Conservation (phyloP, 78 protist species). For the Cavenderia fasciculata region DNA sequence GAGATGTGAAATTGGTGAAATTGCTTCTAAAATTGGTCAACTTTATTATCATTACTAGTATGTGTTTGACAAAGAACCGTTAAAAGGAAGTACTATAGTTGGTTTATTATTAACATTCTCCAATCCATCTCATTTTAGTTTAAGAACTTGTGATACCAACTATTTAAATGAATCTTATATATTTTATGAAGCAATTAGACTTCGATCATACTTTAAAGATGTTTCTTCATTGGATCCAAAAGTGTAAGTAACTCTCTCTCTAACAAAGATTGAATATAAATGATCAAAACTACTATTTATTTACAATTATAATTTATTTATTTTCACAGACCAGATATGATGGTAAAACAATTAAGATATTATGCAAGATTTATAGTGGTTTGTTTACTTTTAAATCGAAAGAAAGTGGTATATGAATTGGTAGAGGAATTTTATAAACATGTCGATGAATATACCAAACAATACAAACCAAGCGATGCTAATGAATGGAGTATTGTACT, state of each 20-base stretch:
- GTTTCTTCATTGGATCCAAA: slow-evolving; percentile 15
- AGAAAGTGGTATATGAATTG: slow-evolving; percentile 57
- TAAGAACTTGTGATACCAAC: slow-evolving; percentile 82
- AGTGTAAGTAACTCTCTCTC: background rate
- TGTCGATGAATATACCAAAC: slow-evolving; percentile 49
- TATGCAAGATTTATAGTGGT: slow-evolving; percentile 86
- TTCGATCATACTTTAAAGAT: slow-evolving; percentile 81
- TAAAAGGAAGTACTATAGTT: background rate
- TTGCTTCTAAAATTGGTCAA: slow-evolving; percentile 87
- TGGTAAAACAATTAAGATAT: slow-evolving; percentile 80
- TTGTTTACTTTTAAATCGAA: slow-evolving; percentile 57
- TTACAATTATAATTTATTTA: background rate
- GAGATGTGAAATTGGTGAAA: slow-evolving; percentile 85
- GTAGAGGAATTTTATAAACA: slow-evolving; percentile 53
- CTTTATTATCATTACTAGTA: slow-evolving; percentile 22
- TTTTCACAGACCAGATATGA: slow-evolving; percentile 35
- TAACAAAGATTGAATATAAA: background rate
- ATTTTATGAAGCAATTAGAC: slow-evolving; percentile 84
- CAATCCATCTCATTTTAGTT: background rate
- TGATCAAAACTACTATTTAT: background rate
- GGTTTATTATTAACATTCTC: background rate
- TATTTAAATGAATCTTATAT: slow-evolving; percentile 81
- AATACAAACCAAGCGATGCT: slow-evolving; percentile 46
- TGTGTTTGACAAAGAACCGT: background rate
- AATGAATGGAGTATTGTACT: slow-evolving; percentile 64